phyloP scores from a whole-genome alignment of 148 eudicot species.

The Rhododendron mucronatum region DNA sequence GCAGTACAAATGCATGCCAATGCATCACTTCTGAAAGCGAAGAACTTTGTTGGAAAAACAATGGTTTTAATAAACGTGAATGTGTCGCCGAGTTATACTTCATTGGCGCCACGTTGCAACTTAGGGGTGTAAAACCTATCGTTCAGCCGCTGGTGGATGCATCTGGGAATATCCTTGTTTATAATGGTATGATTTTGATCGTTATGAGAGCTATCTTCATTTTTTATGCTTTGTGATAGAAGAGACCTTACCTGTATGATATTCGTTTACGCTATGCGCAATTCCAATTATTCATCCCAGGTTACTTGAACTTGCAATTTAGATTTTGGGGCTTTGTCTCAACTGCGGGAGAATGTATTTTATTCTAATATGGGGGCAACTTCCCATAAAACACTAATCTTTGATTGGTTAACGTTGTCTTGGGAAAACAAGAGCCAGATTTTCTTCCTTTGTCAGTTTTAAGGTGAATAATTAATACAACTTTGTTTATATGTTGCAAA shows the following conservation, averaged over 20 bases:
- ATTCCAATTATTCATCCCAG: background rate
- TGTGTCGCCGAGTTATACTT: conserved; percentile 45
- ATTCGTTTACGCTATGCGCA: background rate
- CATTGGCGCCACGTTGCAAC: conserved; percentile 77
- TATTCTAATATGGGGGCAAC: background rate
- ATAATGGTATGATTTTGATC: conserved; percentile 54
- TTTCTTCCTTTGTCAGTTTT: background rate
- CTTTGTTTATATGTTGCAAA: background rate
- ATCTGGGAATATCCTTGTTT: conserved; percentile 70
- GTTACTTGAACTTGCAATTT: background rate
- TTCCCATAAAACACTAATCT: background rate
- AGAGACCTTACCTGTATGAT: background rate
- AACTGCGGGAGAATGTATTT: background rate
- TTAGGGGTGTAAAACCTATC: conserved; percentile 65
- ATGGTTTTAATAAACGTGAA: conserved; percentile 13
- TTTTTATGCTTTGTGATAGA: background rate
- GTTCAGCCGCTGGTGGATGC: conserved; percentile 72
- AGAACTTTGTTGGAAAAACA: background rate
- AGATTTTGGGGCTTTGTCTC: background rate
- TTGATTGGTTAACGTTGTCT: background rate
- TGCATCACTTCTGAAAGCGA: conserved; percentile 16
- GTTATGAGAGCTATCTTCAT: background rate
- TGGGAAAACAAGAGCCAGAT: background rate
- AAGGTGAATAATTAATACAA: background rate
- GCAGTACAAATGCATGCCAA: background rate